Percentiles rank a stretch among this genome's conserved stretches.
These are phyloP conservation scores for Tulasnella sp. DNA, from an alignment of 768 basidiomycete species.

Conservation along the genomic window DNA sequence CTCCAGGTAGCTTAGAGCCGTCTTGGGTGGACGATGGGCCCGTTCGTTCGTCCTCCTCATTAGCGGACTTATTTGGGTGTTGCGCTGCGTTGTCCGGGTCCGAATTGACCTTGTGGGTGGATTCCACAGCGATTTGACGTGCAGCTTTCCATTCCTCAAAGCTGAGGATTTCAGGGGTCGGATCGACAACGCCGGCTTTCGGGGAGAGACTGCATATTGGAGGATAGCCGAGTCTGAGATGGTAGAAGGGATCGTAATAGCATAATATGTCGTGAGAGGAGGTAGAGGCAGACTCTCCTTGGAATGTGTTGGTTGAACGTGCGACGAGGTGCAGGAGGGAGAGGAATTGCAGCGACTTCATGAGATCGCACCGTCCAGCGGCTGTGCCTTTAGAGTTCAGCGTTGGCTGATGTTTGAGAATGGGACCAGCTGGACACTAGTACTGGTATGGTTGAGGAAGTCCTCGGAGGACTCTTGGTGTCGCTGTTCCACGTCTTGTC, in stretches of 20 bases:
- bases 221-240: constrained; percentile 11
- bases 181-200: background rate
- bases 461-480: background rate
- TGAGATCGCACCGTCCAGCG: background rate
- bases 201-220: constrained; percentile 20
- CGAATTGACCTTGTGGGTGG: background rate
- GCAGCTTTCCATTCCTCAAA: constrained; percentile 31
- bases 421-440: background rate
- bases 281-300: background rate
- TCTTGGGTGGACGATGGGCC: background rate
- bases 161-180: constrained; percentile 28
- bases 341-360: constrained; percentile 23
- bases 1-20: background rate
- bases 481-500: constrained; percentile 17
- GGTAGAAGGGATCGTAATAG: constrained; percentile 26
- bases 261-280: background rate
- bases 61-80: background rate
- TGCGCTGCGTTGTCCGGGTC: background rate
- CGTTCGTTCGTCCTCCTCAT: background rate
- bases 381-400: background rate
- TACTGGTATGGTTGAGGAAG: background rate
- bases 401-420: background rate
- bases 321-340: constrained; percentile 24
- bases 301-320: constrained; percentile 4
- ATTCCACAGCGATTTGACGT: constrained; percentile 12